Base-by-base conservation (phyloP, 2,329 filamentous ascomycete species). In the Dryadomyces sulphureus region DNA sequence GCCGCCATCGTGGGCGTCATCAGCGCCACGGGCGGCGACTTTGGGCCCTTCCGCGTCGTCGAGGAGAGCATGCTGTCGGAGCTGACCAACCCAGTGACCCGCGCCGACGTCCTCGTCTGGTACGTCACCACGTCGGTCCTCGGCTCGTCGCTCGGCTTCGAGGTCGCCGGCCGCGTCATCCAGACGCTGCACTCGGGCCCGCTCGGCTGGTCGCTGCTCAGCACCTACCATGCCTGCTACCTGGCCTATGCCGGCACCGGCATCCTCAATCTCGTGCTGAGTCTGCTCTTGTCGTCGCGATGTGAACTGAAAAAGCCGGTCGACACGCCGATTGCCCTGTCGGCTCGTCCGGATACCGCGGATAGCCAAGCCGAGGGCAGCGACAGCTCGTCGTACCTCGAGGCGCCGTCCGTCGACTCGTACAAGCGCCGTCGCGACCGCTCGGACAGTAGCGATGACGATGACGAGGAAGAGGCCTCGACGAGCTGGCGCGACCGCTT, bases 101-200 rank as follows among this genome's bases (percentile, higher is more conserved):
- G 79, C 41, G 64, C 75, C 14, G 77, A 82, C 58, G 76, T 83
- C n/a, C 64, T 81, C 48, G 69, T 73, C 8, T 83, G 79, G 79
- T 80, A 83, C 54, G 70, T 79, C 36, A 75, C 71, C 16, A 65
- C 63, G 2, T 70, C 73, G 0, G 68, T 68, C n/a, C 60, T 77
- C 2, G 75, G 74, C 1, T 73, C 72, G 0, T 66, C 72, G 0
- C 53, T 69, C 5, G 75, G 75, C 2, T 75, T 67, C 7, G 73
- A 72, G 52, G 50, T 66, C 2, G 66, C 70, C 0, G 75, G 75
- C 1, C 59, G 70, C 38, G 59, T 74, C 38, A 62, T 79, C 24
- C 65, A 72, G 47, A 64, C 54, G 30, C 59, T 79, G 14, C 59
- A 63, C 27, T 54, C 52, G 8, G 57, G 56, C 22, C 60, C 69